Conservation (phyloP, 2,329 filamentous ascomycete species). For the Fusarium buharicum region DNA sequence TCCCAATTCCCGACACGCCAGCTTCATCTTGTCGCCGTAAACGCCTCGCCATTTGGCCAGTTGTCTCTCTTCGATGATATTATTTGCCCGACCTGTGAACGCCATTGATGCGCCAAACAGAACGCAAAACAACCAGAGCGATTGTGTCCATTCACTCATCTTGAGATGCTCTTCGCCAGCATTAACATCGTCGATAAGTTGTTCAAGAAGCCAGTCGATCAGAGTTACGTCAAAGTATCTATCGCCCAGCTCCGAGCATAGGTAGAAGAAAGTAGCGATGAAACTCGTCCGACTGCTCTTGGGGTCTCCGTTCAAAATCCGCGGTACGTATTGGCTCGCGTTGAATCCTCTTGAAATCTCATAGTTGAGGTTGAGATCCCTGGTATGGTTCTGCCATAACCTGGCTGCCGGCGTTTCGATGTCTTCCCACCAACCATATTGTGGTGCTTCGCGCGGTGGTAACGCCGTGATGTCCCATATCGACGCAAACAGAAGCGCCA, state of each 20-base stretch:
- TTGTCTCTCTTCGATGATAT: conserved; percentile 51
- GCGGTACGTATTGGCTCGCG: conserved; percentile 48
- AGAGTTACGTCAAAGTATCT: conserved; percentile 56
- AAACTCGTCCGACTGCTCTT: conserved; percentile 57
- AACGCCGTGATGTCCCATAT: conserved; percentile 54
- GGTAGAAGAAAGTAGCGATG: conserved; percentile 60
- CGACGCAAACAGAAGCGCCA: conserved; percentile 57
- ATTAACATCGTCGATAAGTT: conserved; percentile 57
- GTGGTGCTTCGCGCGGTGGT: conserved; percentile 50
- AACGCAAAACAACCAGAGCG: conserved; percentile 59
- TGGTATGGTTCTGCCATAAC: conserved; percentile 52
- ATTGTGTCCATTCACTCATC: conserved; percentile 55
- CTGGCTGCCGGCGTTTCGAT: conserved; percentile 50
- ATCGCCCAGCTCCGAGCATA: conserved; percentile 57
- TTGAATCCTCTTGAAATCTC: conserved; percentile 51
- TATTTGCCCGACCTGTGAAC: conserved; percentile 51
- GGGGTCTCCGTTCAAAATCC: conserved; percentile 50
- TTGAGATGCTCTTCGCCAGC: conserved; percentile 54
- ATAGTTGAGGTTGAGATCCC: conserved; percentile 51
- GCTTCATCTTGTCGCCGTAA: conserved; percentile 55
- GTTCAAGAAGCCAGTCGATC: conserved; percentile 58
- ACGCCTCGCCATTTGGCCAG: conserved; percentile 52
- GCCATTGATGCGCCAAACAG: conserved; percentile 58
- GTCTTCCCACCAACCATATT: conserved; percentile 53
- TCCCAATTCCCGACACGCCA: conserved; percentile 53